These are phyloP conservation scores for Boletus rufocinnamomeus DNA, from an alignment of 768 basidiomycete genomes.

Conservation along the genomic window DNA sequence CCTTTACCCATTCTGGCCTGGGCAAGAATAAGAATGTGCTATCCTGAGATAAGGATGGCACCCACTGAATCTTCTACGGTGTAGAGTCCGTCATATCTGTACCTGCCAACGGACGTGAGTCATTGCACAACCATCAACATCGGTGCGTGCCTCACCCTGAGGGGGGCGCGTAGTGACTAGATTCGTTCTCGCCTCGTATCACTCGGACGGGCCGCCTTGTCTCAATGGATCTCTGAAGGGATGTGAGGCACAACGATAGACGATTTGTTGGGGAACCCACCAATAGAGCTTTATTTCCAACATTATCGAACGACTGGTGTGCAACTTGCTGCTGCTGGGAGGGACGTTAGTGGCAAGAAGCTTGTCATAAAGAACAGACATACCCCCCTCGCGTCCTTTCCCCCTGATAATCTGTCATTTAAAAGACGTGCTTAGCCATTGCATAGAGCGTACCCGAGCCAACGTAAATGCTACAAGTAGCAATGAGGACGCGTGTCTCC, in stretches of 20 bases:
- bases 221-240: conserved; percentile 30
- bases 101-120: conserved; percentile 21
- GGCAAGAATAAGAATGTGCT: conserved; percentile 5
- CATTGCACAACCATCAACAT: background rate
- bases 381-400: conserved; percentile 24
- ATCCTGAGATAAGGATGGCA: background rate
- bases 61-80: conserved; percentile 28
- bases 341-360: background rate
- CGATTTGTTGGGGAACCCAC: conserved; percentile 11
- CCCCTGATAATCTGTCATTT: conserved; percentile 17
- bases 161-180: conserved; percentile 22
- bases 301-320: conserved; percentile 27
- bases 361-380: background rate
- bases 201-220: conserved; percentile 40
- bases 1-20: conserved; percentile 23
- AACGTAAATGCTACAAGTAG: conserved; percentile 33
- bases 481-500: conserved; percentile 2
- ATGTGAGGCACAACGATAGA: background rate
- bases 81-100: conserved; percentile 37
- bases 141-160: conserved; percentile 22
- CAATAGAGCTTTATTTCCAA: conserved; percentile 22
- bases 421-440: background rate
- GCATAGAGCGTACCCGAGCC: conserved; percentile 30
- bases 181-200: conserved; percentile 32
- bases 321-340: conserved; percentile 25